phyloP scores from a whole-genome alignment of 192 early-diverging fungal genomes.

The Coemansia sp. region DNA sequence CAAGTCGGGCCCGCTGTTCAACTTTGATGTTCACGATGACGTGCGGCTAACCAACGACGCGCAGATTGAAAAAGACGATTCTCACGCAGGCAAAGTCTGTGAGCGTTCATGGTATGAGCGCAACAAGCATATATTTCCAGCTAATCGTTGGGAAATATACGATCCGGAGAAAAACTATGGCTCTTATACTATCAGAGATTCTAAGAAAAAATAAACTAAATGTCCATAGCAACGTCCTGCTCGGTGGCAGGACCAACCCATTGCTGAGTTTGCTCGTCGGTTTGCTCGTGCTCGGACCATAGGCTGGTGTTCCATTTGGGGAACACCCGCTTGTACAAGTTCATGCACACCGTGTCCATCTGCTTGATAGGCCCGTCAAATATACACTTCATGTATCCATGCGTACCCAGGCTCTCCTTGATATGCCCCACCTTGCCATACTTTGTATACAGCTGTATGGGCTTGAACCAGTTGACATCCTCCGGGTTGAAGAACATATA shows the following conservation, averaged over 20 bases:
- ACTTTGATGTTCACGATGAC: conserved; percentile 93
- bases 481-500: conserved; percentile 97
- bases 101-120: conserved; percentile 87
- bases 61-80: conserved; percentile 85
- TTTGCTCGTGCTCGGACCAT: conserved; percentile 45
- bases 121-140: conserved; percentile 96
- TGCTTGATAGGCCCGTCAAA: conserved; percentile 87
- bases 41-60: conserved; percentile 82
- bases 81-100: conserved; percentile 92
- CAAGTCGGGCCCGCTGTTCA: conserved; percentile 92
- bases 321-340: conserved; percentile 93
- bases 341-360: conserved; percentile 95
- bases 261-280: conserved; percentile 14
- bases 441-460: conserved; percentile 90
- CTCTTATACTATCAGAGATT: conserved; percentile 45
- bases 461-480: conserved; percentile 95
- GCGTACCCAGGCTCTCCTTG: conserved; percentile 88
- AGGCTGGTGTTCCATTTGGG: conserved; percentile 88
- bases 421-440: conserved; percentile 90
- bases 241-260: conserved; percentile 24
- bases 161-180: conserved; percentile 75
- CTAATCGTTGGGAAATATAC: conserved; percentile 88
- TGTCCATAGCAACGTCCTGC: conserved; percentile 27
- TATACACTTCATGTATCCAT: conserved; percentile 94
- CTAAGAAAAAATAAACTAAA: conserved; percentile 15